Base-by-base conservation (phyloP, 2,329 filamentous ascomycete species). In the Talaromyces marneffei region DNA sequence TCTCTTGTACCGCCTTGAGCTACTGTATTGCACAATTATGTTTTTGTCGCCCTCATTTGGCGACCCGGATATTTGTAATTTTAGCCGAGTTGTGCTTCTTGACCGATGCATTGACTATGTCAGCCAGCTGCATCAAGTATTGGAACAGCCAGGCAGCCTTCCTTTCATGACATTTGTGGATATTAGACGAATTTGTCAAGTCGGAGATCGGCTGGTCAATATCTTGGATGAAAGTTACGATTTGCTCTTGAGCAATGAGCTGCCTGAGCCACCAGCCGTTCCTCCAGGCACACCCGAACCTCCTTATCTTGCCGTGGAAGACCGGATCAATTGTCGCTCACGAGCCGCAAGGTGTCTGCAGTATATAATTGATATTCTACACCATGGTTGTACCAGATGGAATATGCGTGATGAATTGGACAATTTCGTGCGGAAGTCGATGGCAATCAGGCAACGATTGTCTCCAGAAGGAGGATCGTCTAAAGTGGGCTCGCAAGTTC, bases 21-120 rank as follows among this genome's bases (percentile, higher is more conserved):
- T 95, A 44, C 84, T 93, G 52, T 97, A 96, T 77, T 95, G 91
- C 70, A 94, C 91, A 68, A 88, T 96, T 25, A 91, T 97, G 72
- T 90, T 93, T 61, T 83, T 97, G 7, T 91, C 91, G 0, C 91
- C 92, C 0, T 92, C 89, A 37, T 85, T 87, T 1, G 83, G 88
- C 50, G 86, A 89, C 3, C 89, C 90, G 0, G 66, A 65, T 1
- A 86, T 92, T 55, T 87, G 86, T 3, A 84, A 91, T 50, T 91
- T 93, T 71, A 89, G 87, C 39, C 89, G 91, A 64, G 81, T 87
- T 31, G 80, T 96, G 25, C 90, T 96, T 42, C 96, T 96, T 72
- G 91, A 96, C 71, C 88, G 94, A 69, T 87, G 87, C 65, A 86
- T 93, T 66, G 84, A 87, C n/a, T 97, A 94, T 70, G 84, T 94